Conservation (phyloP, 306 rosid genomes). For the Corylus americana region DNA sequence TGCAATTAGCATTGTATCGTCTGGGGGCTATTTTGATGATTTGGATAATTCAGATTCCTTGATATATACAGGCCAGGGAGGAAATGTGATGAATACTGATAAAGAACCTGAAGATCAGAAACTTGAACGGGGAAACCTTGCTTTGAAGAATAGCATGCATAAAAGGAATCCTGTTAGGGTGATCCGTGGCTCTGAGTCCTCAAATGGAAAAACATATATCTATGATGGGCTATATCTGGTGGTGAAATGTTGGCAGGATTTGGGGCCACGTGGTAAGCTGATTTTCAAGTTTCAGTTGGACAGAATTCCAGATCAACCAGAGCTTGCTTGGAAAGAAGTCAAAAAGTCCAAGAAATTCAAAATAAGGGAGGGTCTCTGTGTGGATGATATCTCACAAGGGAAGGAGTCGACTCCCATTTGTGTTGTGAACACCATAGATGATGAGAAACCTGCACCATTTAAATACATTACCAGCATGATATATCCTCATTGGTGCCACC, state of each 20-base stretch:
- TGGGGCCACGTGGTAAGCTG: conserved; percentile 82
- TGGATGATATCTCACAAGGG: conserved; percentile 81
- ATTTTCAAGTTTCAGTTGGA: conserved; percentile 67
- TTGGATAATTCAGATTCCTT: conserved; percentile 66
- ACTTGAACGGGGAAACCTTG: conserved; percentile 93
- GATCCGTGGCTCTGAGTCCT: conserved; percentile 76
- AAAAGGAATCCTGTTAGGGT: conserved; percentile 80
- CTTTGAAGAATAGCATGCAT: conserved; percentile 70
- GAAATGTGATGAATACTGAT: conserved; percentile 59
- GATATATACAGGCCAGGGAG: conserved; percentile 88
- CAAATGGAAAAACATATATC: conserved; percentile 66
- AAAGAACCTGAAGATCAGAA: conserved; percentile 92
- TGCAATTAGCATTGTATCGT: conserved; percentile 85
- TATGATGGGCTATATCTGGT: conserved; percentile 88
- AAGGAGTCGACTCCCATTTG: conserved; percentile 71
- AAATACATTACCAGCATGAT: conserved; percentile 67
- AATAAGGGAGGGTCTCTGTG: conserved; percentile 67
- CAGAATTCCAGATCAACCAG: conserved; percentile 76
- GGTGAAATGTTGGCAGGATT: conserved; percentile 69
- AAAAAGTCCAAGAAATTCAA: conserved; percentile 71
- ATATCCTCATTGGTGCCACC: conserved; percentile 70
- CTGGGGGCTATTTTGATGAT: conserved; percentile 80
- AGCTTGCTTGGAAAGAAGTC: conserved; percentile 82
- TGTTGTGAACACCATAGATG: conserved; percentile 79
- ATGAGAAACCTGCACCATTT: conserved; percentile 77